Percentiles rank a stretch among this genome's conserved stretches.
Evolutionary conservation across 495 filamentous ascomycete genomes (phyloP).

Genomic region (Podospora australis): DNA sequence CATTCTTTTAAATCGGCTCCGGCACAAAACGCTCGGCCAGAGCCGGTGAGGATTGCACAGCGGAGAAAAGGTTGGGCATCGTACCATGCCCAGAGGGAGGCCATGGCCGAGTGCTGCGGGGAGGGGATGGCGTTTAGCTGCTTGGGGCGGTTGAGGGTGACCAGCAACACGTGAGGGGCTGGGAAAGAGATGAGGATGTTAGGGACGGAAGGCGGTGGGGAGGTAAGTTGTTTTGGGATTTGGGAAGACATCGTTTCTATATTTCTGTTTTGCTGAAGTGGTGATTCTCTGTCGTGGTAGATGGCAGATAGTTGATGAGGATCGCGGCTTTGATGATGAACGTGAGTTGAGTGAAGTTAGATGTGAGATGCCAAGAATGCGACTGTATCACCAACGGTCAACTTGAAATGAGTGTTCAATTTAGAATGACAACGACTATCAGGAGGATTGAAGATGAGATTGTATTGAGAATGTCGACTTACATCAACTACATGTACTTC

Average conservation of each 20-base stretch:
- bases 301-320: no score
- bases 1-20: conserved; percentile 52
- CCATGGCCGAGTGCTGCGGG: conserved; percentile 45
- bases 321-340: neutral
- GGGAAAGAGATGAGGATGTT: conserved; percentile 50
- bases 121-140: conserved; percentile 53
- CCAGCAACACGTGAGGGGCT: conserved; percentile 47
- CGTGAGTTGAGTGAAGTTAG: neutral
- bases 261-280: no score
- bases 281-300: no score
- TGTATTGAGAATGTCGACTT: neutral
- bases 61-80: conserved; percentile 50
- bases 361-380: neutral
- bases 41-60: conserved; percentile 52
- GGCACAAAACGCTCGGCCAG: conserved; percentile 49
- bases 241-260: neutral
- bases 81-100: conserved; percentile 50
- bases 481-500: neutral
- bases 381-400: neutral
- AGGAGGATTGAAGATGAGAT: neutral
- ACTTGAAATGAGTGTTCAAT: no score
- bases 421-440: no score
- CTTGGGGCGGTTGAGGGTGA: conserved; percentile 55
- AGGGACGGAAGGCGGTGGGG: conserved; percentile 8
- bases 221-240: neutral